Percentiles rank a stretch among this genome's conserved stretches.
phyloP scores from a whole-genome alignment of 192 early-diverging fungal species.

The Martensiomyces pterosporus region DNA sequence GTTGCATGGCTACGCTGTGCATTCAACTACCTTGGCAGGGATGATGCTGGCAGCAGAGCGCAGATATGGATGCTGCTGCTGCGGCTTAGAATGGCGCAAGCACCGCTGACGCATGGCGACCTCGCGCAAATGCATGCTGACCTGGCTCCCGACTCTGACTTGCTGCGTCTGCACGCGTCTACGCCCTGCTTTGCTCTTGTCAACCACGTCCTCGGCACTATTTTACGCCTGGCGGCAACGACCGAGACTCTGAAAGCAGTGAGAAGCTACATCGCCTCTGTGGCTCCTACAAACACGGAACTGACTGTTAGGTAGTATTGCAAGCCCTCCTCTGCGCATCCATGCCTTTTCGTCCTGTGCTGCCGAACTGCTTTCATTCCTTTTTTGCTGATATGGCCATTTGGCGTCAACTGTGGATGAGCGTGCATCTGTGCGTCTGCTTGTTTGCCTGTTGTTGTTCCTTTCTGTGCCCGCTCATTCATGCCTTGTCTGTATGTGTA shows the following conservation, averaged over 20 bases:
- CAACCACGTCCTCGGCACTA: slow-evolving; percentile 15
- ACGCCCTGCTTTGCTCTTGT: slow-evolving; percentile 4
- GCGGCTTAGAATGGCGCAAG: slow-evolving; percentile 10
- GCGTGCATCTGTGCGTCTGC: slow-evolving; percentile 1
- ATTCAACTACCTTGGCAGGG: slow-evolving; percentile 2
- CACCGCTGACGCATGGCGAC: slow-evolving; percentile 9
- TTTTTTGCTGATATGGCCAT: not conserved
- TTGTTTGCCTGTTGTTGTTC: not conserved
- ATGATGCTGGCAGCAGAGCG: slow-evolving; percentile 10
- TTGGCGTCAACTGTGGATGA: not conserved
- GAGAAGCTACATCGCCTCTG: slow-evolving; percentile 2
- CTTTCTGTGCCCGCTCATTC: not conserved
- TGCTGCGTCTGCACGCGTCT: slow-evolving; percentile 1
- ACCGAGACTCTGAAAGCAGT: slow-evolving; percentile 9
- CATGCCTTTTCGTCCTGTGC: too few relatives aligned
- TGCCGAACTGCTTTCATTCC: not conserved
- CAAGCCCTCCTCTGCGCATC: too few relatives aligned
- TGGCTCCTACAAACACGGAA: slow-evolving; percentile 15
- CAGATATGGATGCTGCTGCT: slow-evolving; percentile 29
- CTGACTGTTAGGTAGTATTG: slow-evolving; percentile 38
- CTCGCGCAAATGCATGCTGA: slow-evolving; percentile 14
- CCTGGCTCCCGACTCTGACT: not conserved
- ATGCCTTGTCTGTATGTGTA: slow-evolving; percentile 7
- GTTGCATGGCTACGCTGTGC: slow-evolving; percentile 23
- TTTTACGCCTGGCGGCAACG: slow-evolving; percentile 5